These are phyloP conservation scores for Epichloe baconii DNA, from an alignment of 2,329 filamentous ascomycete genomes.

Conservation along the genomic window DNA sequence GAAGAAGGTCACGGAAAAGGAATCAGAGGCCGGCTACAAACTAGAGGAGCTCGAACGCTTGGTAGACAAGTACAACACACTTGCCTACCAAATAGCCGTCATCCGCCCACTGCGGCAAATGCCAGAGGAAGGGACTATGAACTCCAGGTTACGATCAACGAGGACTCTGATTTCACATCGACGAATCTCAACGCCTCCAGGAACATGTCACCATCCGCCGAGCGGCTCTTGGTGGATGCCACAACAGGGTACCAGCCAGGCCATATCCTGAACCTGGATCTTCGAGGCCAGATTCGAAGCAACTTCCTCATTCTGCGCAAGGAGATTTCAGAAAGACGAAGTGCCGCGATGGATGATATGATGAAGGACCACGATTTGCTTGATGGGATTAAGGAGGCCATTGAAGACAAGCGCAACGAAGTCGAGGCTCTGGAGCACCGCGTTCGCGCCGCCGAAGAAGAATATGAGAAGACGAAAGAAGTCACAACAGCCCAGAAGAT, in stretches of 20 bases:
- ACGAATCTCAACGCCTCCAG: constrained; percentile 38
- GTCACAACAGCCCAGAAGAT: constrained; percentile 74
- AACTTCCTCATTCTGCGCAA: constrained; percentile 69
- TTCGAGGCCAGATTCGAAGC: constrained; percentile 69
- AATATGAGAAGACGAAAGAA: constrained; percentile 90
- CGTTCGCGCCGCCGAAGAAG: constrained; percentile 76
- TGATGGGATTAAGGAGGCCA: constrained; percentile 89
- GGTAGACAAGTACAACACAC: constrained; percentile 83
- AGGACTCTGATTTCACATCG: constrained; percentile 61
- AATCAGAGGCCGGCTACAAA: constrained; percentile 71
- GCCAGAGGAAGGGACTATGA: constrained; percentile 80
- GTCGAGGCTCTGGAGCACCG: constrained; percentile 85
- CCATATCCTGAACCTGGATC: constrained; percentile 78
- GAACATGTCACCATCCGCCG: constrained; percentile 31
- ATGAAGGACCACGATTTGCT: constrained; percentile 90
- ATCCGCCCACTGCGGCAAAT: constrained; percentile 72
- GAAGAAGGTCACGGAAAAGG: constrained; percentile 69
- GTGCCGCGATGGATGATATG: constrained; percentile 71
- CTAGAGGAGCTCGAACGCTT: constrained; percentile 86
- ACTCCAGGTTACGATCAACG: constrained; percentile 68
- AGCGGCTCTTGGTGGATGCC: constrained; percentile 70
- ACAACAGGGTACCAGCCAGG: constrained; percentile 81
- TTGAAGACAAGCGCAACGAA: constrained; percentile 88
- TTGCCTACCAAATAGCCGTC: constrained; percentile 85
- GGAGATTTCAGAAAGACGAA: constrained; percentile 82